Conservation (phyloP, 768 basidiomycete genomes). For the Amanita phalloides region DNA sequence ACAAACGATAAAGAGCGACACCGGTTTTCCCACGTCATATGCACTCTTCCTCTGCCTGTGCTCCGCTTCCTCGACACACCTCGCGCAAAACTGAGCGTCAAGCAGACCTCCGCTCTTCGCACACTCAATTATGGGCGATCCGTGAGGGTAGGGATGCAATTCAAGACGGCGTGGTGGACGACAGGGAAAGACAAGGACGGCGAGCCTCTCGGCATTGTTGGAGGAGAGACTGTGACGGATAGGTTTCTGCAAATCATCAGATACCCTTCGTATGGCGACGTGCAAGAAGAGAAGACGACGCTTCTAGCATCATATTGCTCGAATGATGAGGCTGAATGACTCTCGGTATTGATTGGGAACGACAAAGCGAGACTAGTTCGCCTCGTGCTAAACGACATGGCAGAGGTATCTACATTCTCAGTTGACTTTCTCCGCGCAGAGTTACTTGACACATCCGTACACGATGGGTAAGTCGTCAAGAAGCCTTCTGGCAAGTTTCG, state of each 20-base stretch:
- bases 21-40: conserved; percentile 16
- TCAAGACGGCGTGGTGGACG: conserved; percentile 33
- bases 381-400: not conserved
- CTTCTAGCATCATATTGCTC: not conserved
- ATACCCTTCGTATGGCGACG: conserved; percentile 26
- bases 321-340: not conserved
- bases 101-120: conserved; percentile 23
- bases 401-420: not conserved
- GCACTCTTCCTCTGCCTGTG: conserved; percentile 19
- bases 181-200: conserved; percentile 21
- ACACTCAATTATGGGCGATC: conserved; percentile 19
- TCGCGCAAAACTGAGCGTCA: conserved; percentile 11
- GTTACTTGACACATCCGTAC: not conserved
- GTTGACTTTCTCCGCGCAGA: not conserved
- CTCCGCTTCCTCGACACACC: conserved; percentile 19
- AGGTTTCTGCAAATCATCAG: conserved; percentile 19
- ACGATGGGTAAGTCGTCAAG: not conserved
- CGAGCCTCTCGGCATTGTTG: conserved; percentile 11
- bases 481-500: no score
- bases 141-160: conserved; percentile 32
- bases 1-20: not conserved
- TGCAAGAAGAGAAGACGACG: not conserved
- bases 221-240: conserved; percentile 24
- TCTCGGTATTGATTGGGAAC: not conserved
- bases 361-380: not conserved